Conservation (phyloP, 208 protist species). For the Acanthamoeba healyi region DNA sequence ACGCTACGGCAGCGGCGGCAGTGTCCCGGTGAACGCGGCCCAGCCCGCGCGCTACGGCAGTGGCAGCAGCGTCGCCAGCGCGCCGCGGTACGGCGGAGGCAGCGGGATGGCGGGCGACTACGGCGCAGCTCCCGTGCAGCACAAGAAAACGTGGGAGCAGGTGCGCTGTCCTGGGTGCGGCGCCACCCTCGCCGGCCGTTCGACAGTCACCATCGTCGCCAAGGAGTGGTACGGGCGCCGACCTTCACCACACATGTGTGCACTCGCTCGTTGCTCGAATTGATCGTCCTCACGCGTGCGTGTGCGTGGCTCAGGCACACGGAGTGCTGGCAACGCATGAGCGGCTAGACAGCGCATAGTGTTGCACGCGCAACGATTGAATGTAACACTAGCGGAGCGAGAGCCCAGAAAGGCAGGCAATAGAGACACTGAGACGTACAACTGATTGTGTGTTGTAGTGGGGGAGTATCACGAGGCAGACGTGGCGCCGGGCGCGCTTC, state of each 20-base stretch:
- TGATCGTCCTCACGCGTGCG: neutral
- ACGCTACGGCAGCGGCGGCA: neutral
- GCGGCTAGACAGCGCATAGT: too few relatives aligned
- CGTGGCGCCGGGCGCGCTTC: neutral
- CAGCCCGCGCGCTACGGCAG: slow-evolving; percentile 29
- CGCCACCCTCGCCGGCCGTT: neutral
- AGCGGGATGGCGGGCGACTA: neutral
- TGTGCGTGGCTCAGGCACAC: slow-evolving; percentile 9
- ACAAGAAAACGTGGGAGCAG: slow-evolving; percentile 53
- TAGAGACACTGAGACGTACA: too few relatives aligned
- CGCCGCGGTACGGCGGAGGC: neutral
- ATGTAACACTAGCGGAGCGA: neutral
- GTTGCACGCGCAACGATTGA: neutral
- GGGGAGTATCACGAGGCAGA: neutral
- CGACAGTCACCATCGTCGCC: slow-evolving; percentile 17
- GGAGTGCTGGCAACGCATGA: slow-evolving; percentile 45
- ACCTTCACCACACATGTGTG: too few relatives aligned
- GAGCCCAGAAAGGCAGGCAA: too few relatives aligned
- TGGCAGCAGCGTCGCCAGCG: neutral
- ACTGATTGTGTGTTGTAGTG: too few relatives aligned
- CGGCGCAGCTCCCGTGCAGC: neutral
- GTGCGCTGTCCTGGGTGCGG: slow-evolving; percentile 33
- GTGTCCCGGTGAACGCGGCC: slow-evolving; percentile 20
- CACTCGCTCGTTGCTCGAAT: too few relatives aligned
- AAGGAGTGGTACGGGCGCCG: neutral